Evolutionary conservation across 345 rosid species (phyloP), one percentile per base, ranked within the genome.

Genomic region (Moricandia arvensis): DNA sequence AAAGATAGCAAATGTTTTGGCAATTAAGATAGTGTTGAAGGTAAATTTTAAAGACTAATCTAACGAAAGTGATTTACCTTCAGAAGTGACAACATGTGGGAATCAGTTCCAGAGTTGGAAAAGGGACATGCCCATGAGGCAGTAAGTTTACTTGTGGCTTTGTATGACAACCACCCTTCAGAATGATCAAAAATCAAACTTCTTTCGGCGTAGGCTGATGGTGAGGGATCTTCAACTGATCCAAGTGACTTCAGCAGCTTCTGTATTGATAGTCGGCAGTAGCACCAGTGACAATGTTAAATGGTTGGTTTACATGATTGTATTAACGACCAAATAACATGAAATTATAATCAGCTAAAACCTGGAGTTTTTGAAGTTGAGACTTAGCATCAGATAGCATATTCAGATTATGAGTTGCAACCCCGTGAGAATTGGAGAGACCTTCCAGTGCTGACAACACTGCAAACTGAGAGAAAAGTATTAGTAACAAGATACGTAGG

Each of bases 171-270:
- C 72, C 87, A 73, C 68, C 92, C 96, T 64, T 92, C 97, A 35
- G 86, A 75, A 76, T 87, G 85, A 81, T 87, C 91, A 79, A 87
- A 85, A 69, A 86, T 77, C 82, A 91, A 82, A 68, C 85, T 82
- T 80, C 80, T 88, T 69, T 88, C 87, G 63, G 93, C 91, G 65
- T 70, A 69, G 73, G 90, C 90, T 70, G 86, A 93, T 51, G 81
- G 89, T 81, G 97, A 95, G 74, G 96, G 97, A 88, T 95, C 97
- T 85, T 90, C 93, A 66, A 90, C 85, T 73, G 89, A 87, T 69
- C 92, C 93, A 81, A 73, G 76, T 49, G 86, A 86, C 68, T 82
- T 80, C 77, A 95, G 66, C 85, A 90, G 80, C 85, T 87, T 88
- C 98, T 94, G 91, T 89, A 87, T 79, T 63, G 64, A 65, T 33